Percentiles rank a stretch among this genome's conserved stretches.
phyloP scores from a whole-genome alignment of 306 rosid species.

The Hippophae rhamnoides region DNA sequence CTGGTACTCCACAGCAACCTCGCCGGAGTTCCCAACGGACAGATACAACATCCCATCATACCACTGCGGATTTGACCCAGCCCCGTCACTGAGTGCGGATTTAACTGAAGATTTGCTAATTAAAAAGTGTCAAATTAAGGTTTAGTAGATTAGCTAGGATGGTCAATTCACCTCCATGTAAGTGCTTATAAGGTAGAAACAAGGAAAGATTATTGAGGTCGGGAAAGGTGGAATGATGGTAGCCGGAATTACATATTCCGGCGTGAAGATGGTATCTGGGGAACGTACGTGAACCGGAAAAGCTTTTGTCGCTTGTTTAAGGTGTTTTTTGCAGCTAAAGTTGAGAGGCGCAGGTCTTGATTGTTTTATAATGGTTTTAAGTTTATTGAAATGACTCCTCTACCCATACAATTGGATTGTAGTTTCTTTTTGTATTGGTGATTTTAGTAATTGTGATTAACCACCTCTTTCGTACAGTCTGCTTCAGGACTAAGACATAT shows the following conservation, averaged over 20 bases:
- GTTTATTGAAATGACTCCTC: not conserved
- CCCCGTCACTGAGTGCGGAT: constrained; percentile 8
- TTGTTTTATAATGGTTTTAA: constrained; percentile 28
- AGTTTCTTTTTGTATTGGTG: too few relatives aligned
- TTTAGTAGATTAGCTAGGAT: too few relatives aligned
- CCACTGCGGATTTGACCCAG: constrained; percentile 38
- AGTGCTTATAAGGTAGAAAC: not conserved
- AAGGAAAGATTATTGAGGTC: not conserved
- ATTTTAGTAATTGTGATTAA: too few relatives aligned
- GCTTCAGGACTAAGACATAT: too few relatives aligned
- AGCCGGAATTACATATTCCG: constrained; percentile 23
- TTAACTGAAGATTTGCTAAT: too few relatives aligned
- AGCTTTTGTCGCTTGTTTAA: constrained; percentile 11
- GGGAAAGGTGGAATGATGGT: not conserved
- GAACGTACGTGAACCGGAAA: not conserved
- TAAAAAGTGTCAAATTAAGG: not conserved
- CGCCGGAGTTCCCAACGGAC: constrained; percentile 80
- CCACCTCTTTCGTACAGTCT: too few relatives aligned
- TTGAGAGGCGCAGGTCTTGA: constrained; percentile 17
- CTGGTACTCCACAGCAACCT: constrained; percentile 96
- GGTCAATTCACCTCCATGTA: not conserved
- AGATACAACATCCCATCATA: constrained; percentile 87
- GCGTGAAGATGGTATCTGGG: constrained; percentile 6
- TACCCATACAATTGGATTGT: constrained; percentile 12
- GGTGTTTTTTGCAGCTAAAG: constrained; percentile 49